Evolutionary conservation across 2,329 filamentous ascomycete species (phyloP).

Genomic region (Fusarium redolens): DNA sequence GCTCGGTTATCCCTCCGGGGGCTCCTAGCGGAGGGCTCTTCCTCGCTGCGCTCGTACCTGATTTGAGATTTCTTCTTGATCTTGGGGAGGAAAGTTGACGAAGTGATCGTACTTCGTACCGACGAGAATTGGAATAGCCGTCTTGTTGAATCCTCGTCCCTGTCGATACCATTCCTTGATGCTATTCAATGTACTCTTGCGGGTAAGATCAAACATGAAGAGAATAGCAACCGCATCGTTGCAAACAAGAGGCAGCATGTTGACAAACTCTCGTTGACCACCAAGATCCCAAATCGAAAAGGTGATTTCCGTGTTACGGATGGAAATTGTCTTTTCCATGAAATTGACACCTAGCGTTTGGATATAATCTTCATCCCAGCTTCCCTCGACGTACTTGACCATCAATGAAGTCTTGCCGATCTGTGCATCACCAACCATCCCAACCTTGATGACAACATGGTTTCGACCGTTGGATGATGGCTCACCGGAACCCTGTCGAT

Average conservation of each 20-base stretch:
- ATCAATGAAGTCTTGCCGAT: conserved; percentile 99
- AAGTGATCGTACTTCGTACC: conserved; percentile 99
- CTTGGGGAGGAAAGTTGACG: conserved; percentile 96
- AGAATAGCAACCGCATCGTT: conserved; percentile 98
- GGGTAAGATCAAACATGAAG: conserved; percentile 99
- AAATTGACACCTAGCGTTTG: conserved; percentile 99
- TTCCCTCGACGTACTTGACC: conserved; percentile 99
- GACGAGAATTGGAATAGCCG: conserved; percentile 96
- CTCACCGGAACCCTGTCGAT: conserved; percentile 55
- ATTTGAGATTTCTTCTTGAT: conserved; percentile 98
- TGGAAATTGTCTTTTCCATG: conserved; percentile 99
- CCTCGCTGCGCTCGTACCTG: conserved; percentile 68
- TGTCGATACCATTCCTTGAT: conserved; percentile 99
- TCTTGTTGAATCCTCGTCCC: conserved; percentile 98
- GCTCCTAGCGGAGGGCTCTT: not conserved
- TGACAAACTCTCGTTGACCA: conserved; percentile 98
- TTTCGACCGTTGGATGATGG: conserved; percentile 63
- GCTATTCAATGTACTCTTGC: conserved; percentile 97
- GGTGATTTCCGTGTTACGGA: conserved; percentile 98
- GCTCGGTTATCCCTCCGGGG: not conserved
- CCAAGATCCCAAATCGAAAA: conserved; percentile 99
- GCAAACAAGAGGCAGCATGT: conserved; percentile 99
- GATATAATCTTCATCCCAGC: conserved; percentile 99
- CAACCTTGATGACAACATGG: conserved; percentile 97
- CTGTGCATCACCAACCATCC: conserved; percentile 99